These are phyloP conservation scores for Taphrina communis DNA, from an alignment of 1,139 yeast species.

Conservation along the genomic window DNA sequence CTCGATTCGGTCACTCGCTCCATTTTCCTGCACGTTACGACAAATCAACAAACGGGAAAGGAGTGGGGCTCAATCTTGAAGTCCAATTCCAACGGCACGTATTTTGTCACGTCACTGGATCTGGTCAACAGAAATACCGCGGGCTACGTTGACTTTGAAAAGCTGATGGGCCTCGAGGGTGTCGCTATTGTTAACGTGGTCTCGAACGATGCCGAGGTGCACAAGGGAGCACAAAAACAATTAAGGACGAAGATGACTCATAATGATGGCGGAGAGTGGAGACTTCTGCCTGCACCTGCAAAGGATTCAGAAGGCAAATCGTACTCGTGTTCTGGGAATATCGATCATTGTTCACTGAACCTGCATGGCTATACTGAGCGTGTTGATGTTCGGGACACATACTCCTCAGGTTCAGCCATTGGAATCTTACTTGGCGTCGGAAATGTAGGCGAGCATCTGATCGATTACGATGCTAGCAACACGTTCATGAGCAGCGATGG, in stretches of 20 bases:
- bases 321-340: slow-evolving; percentile 57
- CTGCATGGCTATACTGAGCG: slow-evolving; percentile 92
- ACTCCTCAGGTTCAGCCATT: slow-evolving; percentile 83
- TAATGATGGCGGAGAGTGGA: slow-evolving; percentile 94
- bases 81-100: slow-evolving; percentile 93
- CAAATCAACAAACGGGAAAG: slow-evolving; percentile 57
- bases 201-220: slow-evolving; percentile 57
- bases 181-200: slow-evolving; percentile 77
- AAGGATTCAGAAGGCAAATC: slow-evolving; percentile 67
- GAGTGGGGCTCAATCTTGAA: slow-evolving; percentile 86
- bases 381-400: slow-evolving; percentile 79
- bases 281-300: slow-evolving; percentile 64
- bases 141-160: slow-evolving; percentile 91
- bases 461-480: slow-evolving; percentile 60
- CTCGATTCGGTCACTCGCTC: slow-evolving; percentile 77
- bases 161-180: slow-evolving; percentile 87
- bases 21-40: slow-evolving; percentile 82
- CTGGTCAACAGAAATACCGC: slow-evolving; percentile 71
- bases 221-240: slow-evolving; percentile 57
- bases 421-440: slow-evolving; percentile 90
- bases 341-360: slow-evolving; percentile 76
- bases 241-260: slow-evolving; percentile 77
- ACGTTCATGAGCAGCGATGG: slow-evolving; percentile 86
- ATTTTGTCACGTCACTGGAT: slow-evolving; percentile 75
- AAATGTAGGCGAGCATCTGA: slow-evolving; percentile 75